Conservation (phyloP, 2,329 filamentous ascomycete species). For the Macrophomina phaseolina region DNA sequence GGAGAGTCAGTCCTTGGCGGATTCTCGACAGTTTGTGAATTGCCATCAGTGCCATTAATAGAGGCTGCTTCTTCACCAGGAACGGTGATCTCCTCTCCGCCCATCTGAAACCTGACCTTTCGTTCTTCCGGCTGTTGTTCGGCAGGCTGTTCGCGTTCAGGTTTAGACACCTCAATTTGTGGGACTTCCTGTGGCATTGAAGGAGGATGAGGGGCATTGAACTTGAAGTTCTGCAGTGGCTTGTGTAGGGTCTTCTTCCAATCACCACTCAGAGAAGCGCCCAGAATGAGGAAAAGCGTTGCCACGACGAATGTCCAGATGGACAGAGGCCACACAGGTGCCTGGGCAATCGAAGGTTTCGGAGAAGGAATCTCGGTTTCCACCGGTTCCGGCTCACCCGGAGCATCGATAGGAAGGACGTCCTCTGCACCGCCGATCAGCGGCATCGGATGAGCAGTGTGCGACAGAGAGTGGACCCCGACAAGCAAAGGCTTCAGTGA, state of each 20-base stretch:
- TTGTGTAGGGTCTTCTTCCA: conserved; percentile 31
- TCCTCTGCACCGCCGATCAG: conserved; percentile 25
- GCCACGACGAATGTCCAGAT: conserved; percentile 27
- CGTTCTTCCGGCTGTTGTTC: conserved; percentile 14
- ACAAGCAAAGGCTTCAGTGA: conserved; percentile 45
- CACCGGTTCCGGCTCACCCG: conserved; percentile 30
- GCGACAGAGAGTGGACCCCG: conserved; percentile 45
- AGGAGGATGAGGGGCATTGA: conserved; percentile 36
- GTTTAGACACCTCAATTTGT: conserved; percentile 20
- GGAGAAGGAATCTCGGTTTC: conserved; percentile 20
- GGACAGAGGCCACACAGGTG: conserved; percentile 1
- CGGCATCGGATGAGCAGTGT: conserved; percentile 5
- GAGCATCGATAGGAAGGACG: conserved; percentile 32
- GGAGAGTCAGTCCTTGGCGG: conserved; percentile 1
- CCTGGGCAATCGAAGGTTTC: conserved; percentile 28
- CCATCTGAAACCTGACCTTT: conserved; percentile 28
- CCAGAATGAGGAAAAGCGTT: conserved; percentile 21
- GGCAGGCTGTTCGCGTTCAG: not conserved
- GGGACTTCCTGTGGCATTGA: not conserved
- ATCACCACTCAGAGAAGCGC: conserved; percentile 22
- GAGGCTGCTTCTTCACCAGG: conserved; percentile 10
- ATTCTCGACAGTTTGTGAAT: not conserved
- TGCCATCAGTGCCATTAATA: not conserved
- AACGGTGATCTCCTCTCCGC: conserved; percentile 23
- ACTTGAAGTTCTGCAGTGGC: conserved; percentile 43